These are phyloP conservation scores for Talaromyces sp. DNA, from an alignment of 2,329 filamentous ascomycete species.

Conservation along the genomic window DNA sequence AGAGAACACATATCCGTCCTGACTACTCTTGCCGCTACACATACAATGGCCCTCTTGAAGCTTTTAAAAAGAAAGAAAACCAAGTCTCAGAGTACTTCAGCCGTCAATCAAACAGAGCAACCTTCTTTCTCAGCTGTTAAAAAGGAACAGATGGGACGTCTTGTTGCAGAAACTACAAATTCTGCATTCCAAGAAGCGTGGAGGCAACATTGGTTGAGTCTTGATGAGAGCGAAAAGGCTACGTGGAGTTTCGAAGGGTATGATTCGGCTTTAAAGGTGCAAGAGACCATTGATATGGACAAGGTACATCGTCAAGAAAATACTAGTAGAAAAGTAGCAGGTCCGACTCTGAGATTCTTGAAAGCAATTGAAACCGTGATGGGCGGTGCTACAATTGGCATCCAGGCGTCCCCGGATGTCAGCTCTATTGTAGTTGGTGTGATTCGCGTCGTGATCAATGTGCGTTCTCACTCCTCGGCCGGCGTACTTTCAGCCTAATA, in stretches of 20 bases:
- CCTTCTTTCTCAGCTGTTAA: background rate
- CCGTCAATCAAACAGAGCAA: background rate
- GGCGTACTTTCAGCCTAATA: background rate
- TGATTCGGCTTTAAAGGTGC: background rate
- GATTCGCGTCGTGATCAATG: slow-evolving; percentile 16
- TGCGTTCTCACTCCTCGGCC: background rate
- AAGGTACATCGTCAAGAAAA: slow-evolving; percentile 6
- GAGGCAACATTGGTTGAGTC: slow-evolving; percentile 12
- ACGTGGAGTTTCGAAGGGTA: slow-evolving; percentile 9
- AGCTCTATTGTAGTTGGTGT: slow-evolving; percentile 15
- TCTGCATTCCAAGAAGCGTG: slow-evolving; percentile 18
- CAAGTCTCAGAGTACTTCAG: background rate
- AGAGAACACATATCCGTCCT: no score
- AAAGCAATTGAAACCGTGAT: slow-evolving; percentile 14
- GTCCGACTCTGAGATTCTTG: background rate
- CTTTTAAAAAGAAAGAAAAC: background rate
- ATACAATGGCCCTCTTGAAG: background rate
- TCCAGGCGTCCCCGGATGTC: slow-evolving; percentile 16
- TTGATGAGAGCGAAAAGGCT: slow-evolving; percentile 10
- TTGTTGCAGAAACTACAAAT: slow-evolving; percentile 10
- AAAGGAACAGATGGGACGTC: background rate
- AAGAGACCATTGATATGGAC: slow-evolving; percentile 9
- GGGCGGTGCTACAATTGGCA: slow-evolving; percentile 9
- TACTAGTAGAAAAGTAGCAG: slow-evolving; percentile 9
- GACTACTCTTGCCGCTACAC: no score